A percentile compares a stretch with the other conserved stretches of the same genome.
phyloP scores from a whole-genome alignment of 1,284 basidiomycete genomes.

The Coriolopsis trogii region DNA sequence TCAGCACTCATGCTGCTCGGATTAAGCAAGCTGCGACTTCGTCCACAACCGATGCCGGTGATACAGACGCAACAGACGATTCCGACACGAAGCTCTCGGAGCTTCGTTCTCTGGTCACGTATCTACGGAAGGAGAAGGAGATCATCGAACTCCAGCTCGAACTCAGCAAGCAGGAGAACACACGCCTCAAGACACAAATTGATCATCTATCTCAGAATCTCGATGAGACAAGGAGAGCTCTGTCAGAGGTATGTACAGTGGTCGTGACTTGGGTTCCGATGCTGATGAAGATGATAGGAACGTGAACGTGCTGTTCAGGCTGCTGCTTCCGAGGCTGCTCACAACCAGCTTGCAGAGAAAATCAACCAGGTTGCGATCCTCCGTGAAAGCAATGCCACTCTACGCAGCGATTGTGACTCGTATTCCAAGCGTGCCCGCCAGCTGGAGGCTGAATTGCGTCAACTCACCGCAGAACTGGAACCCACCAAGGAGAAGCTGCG shows the following conservation, averaged over 20 bases:
- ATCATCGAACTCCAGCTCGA: constrained; percentile 88
- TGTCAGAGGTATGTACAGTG: constrained; percentile 59
- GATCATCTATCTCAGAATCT: constrained; percentile 73
- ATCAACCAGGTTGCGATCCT: constrained; percentile 89
- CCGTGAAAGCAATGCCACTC: constrained; percentile 86
- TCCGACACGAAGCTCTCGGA: constrained; percentile 67
- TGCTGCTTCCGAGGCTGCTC: constrained; percentile 76
- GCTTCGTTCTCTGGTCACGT: constrained; percentile 80
- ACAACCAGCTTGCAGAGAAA: constrained; percentile 83
- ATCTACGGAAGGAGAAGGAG: constrained; percentile 88
- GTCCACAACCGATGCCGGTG: constrained; percentile 42
- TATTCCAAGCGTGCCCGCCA: constrained; percentile 67
- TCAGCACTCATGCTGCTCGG: constrained; percentile 78
- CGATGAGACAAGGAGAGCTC: constrained; percentile 67
- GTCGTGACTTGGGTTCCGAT: background rate
- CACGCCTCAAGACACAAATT: constrained; percentile 75
- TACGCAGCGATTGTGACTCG: constrained; percentile 76
- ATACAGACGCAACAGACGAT: constrained; percentile 50
- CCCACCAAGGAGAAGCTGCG: constrained; percentile 77
- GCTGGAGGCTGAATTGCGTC: constrained; percentile 65
- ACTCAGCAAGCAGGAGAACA: constrained; percentile 83
- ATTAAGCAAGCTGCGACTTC: constrained; percentile 73
- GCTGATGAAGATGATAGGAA: constrained; percentile 50
- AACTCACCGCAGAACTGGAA: constrained; percentile 66
- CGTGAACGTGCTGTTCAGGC: constrained; percentile 74